Percentiles rank a stretch among this genome's conserved stretches.
These are phyloP conservation scores for Yamadazyma sp. DNA, from an alignment of 1,139 yeast species.

Conservation along the genomic window DNA sequence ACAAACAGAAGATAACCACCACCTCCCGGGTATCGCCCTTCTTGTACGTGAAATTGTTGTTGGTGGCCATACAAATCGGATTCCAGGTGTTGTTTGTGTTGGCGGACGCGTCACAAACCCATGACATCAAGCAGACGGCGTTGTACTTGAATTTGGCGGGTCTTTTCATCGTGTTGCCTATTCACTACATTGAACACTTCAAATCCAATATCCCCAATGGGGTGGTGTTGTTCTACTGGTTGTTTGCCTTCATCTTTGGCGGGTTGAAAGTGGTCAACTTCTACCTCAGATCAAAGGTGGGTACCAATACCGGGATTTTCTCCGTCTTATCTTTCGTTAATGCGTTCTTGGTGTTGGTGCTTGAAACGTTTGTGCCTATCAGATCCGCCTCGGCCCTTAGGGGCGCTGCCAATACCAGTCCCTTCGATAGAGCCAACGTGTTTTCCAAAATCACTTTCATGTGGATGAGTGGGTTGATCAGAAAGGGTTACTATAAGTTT, in stretches of 20 bases:
- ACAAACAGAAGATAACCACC: constrained; percentile 29
- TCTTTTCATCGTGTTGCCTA: constrained; percentile 48
- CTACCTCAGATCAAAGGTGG: constrained; percentile 42
- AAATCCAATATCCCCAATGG: constrained; percentile 68
- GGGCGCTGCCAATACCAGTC: constrained; percentile 44
- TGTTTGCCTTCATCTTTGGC: constrained; percentile 49
- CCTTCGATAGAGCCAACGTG: constrained; percentile 79
- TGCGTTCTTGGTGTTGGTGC: constrained; percentile 48
- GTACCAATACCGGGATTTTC: constrained; percentile 39
- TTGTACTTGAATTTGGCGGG: constrained; percentile 39
- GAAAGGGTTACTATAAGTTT: constrained; percentile 72
- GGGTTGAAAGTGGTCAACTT: constrained; percentile 43
- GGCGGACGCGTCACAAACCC: constrained; percentile 22
- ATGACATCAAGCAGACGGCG: constrained; percentile 47
- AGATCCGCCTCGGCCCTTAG: constrained; percentile 40
- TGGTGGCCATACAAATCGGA: constrained; percentile 42
- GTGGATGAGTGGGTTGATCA: constrained; percentile 95
- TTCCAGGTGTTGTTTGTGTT: constrained; percentile 25
- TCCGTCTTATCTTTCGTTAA: constrained; percentile 50
- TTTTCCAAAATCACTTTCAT: constrained; percentile 78
- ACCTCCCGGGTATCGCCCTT: constrained; percentile 40
- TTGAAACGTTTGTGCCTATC: constrained; percentile 55
- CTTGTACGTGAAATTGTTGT: constrained; percentile 42
- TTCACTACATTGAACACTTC: constrained; percentile 74
- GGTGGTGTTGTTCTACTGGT: constrained; percentile 74